phyloP scores from a whole-genome alignment of 192 early-diverging fungal genomes.

The Phlyctochytrium bullatum region DNA sequence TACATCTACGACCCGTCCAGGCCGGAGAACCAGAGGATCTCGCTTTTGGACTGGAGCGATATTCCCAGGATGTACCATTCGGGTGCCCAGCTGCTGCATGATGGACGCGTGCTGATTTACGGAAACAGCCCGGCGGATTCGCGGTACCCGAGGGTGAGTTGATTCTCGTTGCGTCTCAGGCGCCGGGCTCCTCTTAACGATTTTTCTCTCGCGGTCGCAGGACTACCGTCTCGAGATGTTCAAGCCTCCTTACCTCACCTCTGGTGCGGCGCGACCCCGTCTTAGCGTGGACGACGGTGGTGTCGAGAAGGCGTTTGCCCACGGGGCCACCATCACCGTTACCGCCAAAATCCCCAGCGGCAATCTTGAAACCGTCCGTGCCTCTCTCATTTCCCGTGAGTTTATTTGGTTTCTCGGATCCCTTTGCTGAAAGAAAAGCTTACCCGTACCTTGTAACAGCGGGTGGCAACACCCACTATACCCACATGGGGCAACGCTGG shows the following conservation, averaged over 20 bases:
- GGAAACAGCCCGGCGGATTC: slow-evolving; percentile 53
- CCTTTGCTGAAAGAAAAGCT: no score
- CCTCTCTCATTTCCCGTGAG: slow-evolving; percentile 4
- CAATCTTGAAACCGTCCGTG: background rate
- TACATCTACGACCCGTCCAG: slow-evolving; percentile 51
- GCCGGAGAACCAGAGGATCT: slow-evolving; percentile 37
- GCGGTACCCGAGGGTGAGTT: slow-evolving; percentile 14
- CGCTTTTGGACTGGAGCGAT: slow-evolving; percentile 38
- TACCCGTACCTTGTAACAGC: no score
- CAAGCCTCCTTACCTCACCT: slow-evolving; percentile 26
- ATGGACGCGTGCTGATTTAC: slow-evolving; percentile 56
- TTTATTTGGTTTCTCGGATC: no score
- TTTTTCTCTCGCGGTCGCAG: no score
- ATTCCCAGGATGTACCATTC: slow-evolving; percentile 67
- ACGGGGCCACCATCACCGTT: background rate
- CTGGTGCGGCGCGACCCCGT: slow-evolving; percentile 3
- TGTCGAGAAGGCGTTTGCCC: background rate
- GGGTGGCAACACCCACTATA: slow-evolving; percentile 23
- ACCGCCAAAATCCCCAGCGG: background rate
- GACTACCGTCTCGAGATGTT: slow-evolving; percentile 20
- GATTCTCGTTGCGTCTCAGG: no score
- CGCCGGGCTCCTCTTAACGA: no score
- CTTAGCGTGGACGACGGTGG: background rate
- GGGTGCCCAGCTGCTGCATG: slow-evolving; percentile 38
- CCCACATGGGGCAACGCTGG: slow-evolving; percentile 20